Conservation (phyloP, 345 rosid genomes). For the Lumnitzera littorea region DNA sequence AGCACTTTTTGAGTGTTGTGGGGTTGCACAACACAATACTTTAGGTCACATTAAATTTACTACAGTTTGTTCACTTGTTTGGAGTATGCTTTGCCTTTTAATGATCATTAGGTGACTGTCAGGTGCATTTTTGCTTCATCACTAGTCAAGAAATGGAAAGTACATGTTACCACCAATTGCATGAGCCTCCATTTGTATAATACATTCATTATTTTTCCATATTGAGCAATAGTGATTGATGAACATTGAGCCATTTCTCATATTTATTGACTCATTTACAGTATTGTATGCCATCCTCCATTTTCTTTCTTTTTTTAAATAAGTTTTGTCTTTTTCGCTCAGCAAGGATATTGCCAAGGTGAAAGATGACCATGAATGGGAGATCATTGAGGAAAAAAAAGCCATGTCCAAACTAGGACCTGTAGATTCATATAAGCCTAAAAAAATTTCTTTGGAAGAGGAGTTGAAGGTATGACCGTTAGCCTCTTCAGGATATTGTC, state of each 20-base stretch:
- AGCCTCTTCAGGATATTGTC: not conserved
- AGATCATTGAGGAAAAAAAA: conserved; percentile 67
- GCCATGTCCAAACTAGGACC: conserved; percentile 84
- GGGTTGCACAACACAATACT: too few species aligned
- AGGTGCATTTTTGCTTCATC: not conserved
- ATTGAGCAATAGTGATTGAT: too few species aligned
- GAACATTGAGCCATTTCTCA: too few species aligned
- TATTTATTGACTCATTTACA: too few species aligned
- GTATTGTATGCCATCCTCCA: not conserved
- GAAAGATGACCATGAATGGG: conserved; percentile 89
- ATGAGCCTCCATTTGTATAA: too few species aligned
- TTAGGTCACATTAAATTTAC: too few species aligned
- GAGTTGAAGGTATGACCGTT: conserved; percentile 61
- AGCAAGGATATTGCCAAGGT: conserved; percentile 89
- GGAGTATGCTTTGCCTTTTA: not conserved
- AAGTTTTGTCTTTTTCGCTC: conserved; percentile 24
- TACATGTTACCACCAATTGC: too few species aligned
- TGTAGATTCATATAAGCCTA: conserved; percentile 63
- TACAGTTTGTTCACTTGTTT: not conserved
- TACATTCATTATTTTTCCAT: too few species aligned
- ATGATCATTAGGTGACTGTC: not conserved
- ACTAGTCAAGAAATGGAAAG: too few species aligned
- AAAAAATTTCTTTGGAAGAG: conserved; percentile 65
- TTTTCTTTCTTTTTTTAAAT: conserved; percentile 12
- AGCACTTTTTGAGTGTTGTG: too few species aligned